A percentile compares a stretch with the other conserved stretches of the same genome.
phyloP scores from a whole-genome alignment of 2,329 filamentous ascomycete species.

The Trichoderma brevicompactum region DNA sequence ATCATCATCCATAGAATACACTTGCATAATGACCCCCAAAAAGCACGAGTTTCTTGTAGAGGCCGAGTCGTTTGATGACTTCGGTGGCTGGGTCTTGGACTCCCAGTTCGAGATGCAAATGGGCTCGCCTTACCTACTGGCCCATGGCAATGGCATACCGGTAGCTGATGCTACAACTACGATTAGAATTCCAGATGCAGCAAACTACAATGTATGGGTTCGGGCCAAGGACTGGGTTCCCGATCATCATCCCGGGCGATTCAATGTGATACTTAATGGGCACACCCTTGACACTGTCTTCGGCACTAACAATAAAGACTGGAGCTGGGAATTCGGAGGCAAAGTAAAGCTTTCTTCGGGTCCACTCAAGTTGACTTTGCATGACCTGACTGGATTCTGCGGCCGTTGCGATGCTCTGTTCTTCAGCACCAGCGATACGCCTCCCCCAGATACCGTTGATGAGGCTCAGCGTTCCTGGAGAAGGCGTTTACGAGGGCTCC shows the following conservation, averaged over 20 bases:
- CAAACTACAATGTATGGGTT: slow-evolving; percentile 8
- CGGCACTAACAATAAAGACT: slow-evolving; percentile 4
- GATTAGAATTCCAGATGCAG: not conserved
- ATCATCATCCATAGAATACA: not conserved
- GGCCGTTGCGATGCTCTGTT: slow-evolving; percentile 10
- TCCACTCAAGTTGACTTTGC: not conserved
- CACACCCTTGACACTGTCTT: not conserved
- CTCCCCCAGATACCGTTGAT: not conserved
- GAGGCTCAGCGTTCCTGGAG: slow-evolving; percentile 10
- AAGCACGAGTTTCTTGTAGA: slow-evolving; percentile 8
- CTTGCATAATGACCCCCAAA: not conserved
- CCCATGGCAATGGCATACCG: slow-evolving; percentile 10
- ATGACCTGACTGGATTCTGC: slow-evolving; percentile 15
- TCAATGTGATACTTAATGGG: not conserved
- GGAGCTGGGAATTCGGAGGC: slow-evolving; percentile 8
- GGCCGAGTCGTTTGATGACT: slow-evolving; percentile 10
- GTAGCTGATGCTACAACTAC: not conserved
- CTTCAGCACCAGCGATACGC: not conserved
- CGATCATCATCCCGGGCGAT: slow-evolving; percentile 5
- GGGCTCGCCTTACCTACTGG: slow-evolving; percentile 11
- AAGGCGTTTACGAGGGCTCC: slow-evolving; percentile 6
- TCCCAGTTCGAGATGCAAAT: slow-evolving; percentile 19
- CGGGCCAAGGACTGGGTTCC: slow-evolving; percentile 21
- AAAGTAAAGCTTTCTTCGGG: not conserved
- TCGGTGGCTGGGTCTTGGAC: slow-evolving; percentile 10